Evolutionary conservation across 2,329 filamentous ascomycete genomes (phyloP).

Genomic region (Alternaria alternata): DNA sequence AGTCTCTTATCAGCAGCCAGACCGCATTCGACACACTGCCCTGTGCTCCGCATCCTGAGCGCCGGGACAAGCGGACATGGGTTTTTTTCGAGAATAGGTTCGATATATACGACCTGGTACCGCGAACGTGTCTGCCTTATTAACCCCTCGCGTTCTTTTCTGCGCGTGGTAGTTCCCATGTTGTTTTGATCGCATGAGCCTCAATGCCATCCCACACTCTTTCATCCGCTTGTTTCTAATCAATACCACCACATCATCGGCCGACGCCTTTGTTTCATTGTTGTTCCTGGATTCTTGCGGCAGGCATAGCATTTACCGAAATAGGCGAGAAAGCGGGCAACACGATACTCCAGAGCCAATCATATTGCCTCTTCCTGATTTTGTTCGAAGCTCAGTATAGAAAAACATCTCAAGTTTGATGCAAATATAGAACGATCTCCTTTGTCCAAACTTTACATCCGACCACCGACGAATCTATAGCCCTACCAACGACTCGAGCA

Average conservation of each 20-base stretch:
- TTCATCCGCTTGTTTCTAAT: conserved; percentile 22
- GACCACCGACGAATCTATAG: not conserved
- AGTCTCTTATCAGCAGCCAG: conserved; percentile 46
- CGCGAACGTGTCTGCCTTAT: conserved; percentile 25
- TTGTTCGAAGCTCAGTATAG: not conserved
- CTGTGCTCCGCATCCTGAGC: conserved; percentile 36
- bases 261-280: conserved; percentile 2
- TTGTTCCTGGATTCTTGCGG: not conserved
- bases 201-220: conserved; percentile 16
- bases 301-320: not conserved
- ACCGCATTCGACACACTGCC: conserved; percentile 32
- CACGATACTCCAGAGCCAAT: not conserved
- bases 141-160: conserved; percentile 17
- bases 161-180: conserved; percentile 9
- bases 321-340: not conserved
- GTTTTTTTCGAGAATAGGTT: conserved; percentile 33
- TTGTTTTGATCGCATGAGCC: conserved; percentile 3
- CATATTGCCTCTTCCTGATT: not conserved
- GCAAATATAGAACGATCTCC: not conserved
- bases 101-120: conserved; percentile 39
- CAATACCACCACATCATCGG: not conserved
- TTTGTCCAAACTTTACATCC: not conserved
- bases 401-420: not conserved
- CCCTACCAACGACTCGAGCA: not conserved
- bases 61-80: conserved; percentile 38